phyloP scores from a whole-genome alignment of 768 basidiomycete genomes.

The Suillus occidentalis region DNA sequence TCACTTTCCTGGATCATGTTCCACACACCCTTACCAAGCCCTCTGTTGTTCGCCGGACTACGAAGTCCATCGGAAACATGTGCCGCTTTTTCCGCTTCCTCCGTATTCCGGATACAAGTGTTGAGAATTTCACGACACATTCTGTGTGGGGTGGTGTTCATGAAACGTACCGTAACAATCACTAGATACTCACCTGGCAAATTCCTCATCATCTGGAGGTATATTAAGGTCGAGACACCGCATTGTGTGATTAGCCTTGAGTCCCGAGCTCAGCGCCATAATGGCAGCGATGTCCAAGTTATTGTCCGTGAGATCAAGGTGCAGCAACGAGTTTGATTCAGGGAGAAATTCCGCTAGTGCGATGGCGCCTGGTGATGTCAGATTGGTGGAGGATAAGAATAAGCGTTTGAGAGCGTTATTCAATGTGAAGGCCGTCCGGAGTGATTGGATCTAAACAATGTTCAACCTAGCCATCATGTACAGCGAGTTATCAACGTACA shows the following conservation, averaged over 20 bases:
- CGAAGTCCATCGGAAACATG: constrained; percentile 22
- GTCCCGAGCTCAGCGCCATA: constrained; percentile 84
- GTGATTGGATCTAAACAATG: constrained; percentile 66
- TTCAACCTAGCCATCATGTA: background rate
- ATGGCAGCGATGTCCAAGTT: constrained; percentile 85
- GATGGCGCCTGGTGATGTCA: constrained; percentile 86
- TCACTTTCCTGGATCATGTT: constrained; percentile 85
- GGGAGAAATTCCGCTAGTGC: constrained; percentile 96
- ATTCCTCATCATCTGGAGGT: constrained; percentile 79
- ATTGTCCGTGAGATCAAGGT: constrained; percentile 89
- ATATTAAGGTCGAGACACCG: constrained; percentile 93
- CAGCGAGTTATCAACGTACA: constrained; percentile 45
- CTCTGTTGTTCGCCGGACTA: constrained; percentile 45
- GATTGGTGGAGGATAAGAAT: constrained; percentile 81
- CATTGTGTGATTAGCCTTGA: constrained; percentile 83
- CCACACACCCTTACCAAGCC: constrained; percentile 72
- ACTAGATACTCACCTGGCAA: constrained; percentile 48
- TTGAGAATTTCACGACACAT: constrained; percentile 90
- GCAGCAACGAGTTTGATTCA: constrained; percentile 81
- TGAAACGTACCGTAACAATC: background rate
- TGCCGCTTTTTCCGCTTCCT: constrained; percentile 62
- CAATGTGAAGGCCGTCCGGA: constrained; percentile 90
- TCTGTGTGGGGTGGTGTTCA: constrained; percentile 37
- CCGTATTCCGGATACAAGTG: constrained; percentile 91
- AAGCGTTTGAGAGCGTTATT: constrained; percentile 90